These are phyloP conservation scores for Fragaria nilgerrensis DNA, from an alignment of 306 rosid species.

Conservation along the genomic window DNA sequence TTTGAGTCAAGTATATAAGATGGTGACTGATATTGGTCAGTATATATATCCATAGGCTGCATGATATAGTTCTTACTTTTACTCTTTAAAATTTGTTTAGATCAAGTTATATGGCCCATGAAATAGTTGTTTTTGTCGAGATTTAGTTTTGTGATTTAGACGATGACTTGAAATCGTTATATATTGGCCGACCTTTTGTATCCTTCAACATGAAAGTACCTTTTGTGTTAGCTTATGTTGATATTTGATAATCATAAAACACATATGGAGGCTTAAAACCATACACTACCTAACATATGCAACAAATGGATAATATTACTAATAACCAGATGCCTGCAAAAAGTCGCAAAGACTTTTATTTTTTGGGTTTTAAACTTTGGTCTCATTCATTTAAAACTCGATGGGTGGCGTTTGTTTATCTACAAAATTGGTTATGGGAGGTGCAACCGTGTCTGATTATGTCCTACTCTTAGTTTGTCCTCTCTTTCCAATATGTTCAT, in stretches of 20 bases:
- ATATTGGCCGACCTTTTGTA: constrained; percentile 30
- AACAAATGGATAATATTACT: neutral
- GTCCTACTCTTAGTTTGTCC: neutral
- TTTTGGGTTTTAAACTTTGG: neutral
- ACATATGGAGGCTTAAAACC: neutral
- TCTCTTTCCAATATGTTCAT: neutral
- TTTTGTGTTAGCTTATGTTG: neutral
- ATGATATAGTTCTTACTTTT: neutral
- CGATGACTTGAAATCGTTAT: constrained; percentile 16
- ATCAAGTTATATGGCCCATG: constrained; percentile 17
- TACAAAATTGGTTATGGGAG: constrained; percentile 15
- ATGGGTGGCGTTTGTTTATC: constrained; percentile 21
- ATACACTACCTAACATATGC: neutral
- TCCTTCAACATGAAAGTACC: neutral
- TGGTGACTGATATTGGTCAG: too few species aligned
- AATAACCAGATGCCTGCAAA: neutral
- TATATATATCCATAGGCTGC: too few species aligned
- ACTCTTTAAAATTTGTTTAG: neutral
- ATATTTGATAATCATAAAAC: neutral
- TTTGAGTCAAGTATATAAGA: too few species aligned
- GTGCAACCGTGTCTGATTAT: constrained; percentile 1
- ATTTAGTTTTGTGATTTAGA: neutral
- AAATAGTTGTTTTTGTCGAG: constrained; percentile 32
- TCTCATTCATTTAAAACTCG: neutral
- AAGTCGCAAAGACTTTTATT: neutral